A percentile compares a stretch with the other conserved stretches of the same genome.
phyloP scores from a whole-genome alignment of 2,329 filamentous ascomycete species.

The Epichloe coenophiala region DNA sequence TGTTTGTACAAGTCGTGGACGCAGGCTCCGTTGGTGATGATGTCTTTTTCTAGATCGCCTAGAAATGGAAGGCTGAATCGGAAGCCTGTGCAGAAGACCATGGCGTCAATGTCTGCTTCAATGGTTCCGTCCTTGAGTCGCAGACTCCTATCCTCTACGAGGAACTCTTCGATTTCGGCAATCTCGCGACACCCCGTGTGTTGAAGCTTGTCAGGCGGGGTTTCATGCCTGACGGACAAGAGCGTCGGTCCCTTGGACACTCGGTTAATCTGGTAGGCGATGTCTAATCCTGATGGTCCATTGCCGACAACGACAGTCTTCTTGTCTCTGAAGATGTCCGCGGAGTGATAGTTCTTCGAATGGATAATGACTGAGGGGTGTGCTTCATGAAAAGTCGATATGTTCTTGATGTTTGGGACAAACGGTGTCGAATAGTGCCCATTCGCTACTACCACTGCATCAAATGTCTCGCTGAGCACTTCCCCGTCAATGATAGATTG shows the following conservation, averaged over 20 bases:
- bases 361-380: slow-evolving; percentile 53
- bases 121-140: slow-evolving; percentile 52
- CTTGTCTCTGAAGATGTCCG: slow-evolving; percentile 48
- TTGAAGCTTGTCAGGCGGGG: slow-evolving; percentile 28
- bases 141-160: slow-evolving; percentile 42
- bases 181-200: slow-evolving; percentile 37
- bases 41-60: slow-evolving; percentile 26
- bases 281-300: slow-evolving; percentile 72
- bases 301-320: slow-evolving; percentile 79
- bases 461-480: slow-evolving; percentile 39
- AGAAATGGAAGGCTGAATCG: slow-evolving; percentile 74
- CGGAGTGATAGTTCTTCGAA: slow-evolving; percentile 66
- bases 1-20: slow-evolving; percentile 67
- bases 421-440: slow-evolving; percentile 62
- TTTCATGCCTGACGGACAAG: slow-evolving; percentile 44
- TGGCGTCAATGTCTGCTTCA: slow-evolving; percentile 55
- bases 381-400: slow-evolving; percentile 42
- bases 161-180: slow-evolving; percentile 44
- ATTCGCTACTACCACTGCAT: slow-evolving; percentile 62
- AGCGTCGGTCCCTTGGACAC: slow-evolving; percentile 48
- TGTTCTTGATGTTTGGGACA: slow-evolving; percentile 48
- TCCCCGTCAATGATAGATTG: slow-evolving; percentile 32
- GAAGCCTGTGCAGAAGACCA: slow-evolving; percentile 85
- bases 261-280: slow-evolving; percentile 59
- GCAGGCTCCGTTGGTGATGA: slow-evolving; percentile 56